phyloP scores from a whole-genome alignment of 2,329 filamentous ascomycete species.

The Clonostachys rhizophaga region DNA sequence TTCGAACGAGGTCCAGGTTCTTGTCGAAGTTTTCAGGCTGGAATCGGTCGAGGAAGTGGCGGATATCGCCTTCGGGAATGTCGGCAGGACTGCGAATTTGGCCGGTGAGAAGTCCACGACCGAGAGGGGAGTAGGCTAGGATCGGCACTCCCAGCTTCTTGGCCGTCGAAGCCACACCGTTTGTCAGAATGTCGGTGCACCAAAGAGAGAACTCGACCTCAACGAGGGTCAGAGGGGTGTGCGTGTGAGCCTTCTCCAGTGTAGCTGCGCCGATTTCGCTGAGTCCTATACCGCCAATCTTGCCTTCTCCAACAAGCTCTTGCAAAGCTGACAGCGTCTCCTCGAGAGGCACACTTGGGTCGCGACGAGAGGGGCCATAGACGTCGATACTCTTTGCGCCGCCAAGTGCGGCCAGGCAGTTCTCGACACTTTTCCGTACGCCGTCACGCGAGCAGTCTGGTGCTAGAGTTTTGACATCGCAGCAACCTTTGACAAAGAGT shows the following conservation, averaged over 20 bases:
- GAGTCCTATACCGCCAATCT: slow-evolving; percentile 40
- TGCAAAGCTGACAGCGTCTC: slow-evolving; percentile 33
- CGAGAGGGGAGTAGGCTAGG: slow-evolving; percentile 51
- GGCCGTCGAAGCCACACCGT: slow-evolving; percentile 45
- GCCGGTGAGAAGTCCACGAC: not conserved
- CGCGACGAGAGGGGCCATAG: slow-evolving; percentile 53
- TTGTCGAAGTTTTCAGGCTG: slow-evolving; percentile 55
- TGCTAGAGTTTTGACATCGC: slow-evolving; percentile 20
- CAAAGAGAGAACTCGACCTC: slow-evolving; percentile 46
- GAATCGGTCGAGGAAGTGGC: slow-evolving; percentile 49
- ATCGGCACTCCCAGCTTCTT: slow-evolving; percentile 61
- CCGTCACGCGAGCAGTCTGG: slow-evolving; percentile 46
- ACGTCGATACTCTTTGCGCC: slow-evolving; percentile 43
- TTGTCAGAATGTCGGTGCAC: slow-evolving; percentile 33
- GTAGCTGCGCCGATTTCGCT: slow-evolving; percentile 39
- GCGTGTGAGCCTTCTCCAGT: slow-evolving; percentile 34
- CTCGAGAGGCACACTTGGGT: slow-evolving; percentile 43
- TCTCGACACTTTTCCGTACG: slow-evolving; percentile 49
- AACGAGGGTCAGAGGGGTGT: slow-evolving; percentile 33
- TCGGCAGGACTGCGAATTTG: not conserved
- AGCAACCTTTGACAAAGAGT: slow-evolving; percentile 55
- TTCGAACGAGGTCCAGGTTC: slow-evolving; percentile 58
- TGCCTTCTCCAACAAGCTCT: slow-evolving; percentile 38
- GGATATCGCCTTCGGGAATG: slow-evolving; percentile 1
- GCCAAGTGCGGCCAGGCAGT: slow-evolving; percentile 36